Evolutionary conservation across 1,284 basidiomycete species (phyloP), one percentile per base, ranked within the genome.

Genomic region (Macrocystidia cucumis): DNA sequence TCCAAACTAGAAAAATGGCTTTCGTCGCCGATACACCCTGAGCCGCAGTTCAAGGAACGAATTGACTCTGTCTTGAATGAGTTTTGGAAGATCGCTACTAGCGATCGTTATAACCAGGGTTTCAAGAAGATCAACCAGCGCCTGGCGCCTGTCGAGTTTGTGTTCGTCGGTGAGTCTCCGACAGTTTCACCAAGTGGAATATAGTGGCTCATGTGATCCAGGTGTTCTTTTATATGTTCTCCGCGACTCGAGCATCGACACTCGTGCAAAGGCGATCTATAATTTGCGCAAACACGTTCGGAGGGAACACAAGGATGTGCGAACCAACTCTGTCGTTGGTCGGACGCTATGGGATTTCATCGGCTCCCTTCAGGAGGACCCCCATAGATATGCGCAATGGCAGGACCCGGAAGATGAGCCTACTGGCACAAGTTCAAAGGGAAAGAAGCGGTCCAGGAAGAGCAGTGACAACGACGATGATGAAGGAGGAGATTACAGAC

Each of bases 111-210:
- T 18, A 67, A 66, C 25, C 35, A 46, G 13, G 69, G 57, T 1
- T 78, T 84, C 45, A 59, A 46, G 16, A 57, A 63, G 14, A 67
- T 81, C 13, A 55, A 60, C 34, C 65, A 69, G 37, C 67, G 75
- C n/a, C 63, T 85, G 19, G 74, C 83, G 0, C 83, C 83, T 1
- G 72, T 77, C 7, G 82, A 86, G 52, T 85, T 86, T 50, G 70
- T 82, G 17, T 86, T 80, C 55, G 74, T 81, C 23, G 81, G 81
- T 79, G 45, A 31, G 62, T 45, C 13, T 5, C 22, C 18, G 23
- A 18, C 34, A 17, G 28, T 21, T 28, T 33, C 21, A 30, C 32
- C 34, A 7, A 14, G 5, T 31, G 2, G 28, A 29, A 32, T 22
- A 20, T 22, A 8, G 21, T 11, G 34, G 29, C 18, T 42, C 17